phyloP scores from a whole-genome alignment of 192 early-diverging fungal species.

The Umbelopsis isabellina region DNA sequence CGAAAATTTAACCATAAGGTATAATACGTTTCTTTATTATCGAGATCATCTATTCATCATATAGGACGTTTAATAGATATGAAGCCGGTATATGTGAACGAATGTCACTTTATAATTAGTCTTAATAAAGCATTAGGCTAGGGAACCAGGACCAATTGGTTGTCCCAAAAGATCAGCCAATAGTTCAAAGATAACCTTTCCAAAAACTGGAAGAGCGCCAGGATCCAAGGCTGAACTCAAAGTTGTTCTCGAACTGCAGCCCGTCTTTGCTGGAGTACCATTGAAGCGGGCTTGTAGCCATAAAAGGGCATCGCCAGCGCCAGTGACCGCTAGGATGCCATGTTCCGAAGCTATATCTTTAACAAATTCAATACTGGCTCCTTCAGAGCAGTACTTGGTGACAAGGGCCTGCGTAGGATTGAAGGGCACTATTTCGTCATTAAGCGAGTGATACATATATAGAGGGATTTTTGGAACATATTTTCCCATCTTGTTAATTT shows the following conservation, averaged over 20 bases:
- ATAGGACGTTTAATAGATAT: too few species aligned
- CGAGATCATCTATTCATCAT: too few species aligned
- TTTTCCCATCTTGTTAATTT: slow-evolving; percentile 8
- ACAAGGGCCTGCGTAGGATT: not conserved
- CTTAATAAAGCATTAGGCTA: not conserved
- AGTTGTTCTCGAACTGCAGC: slow-evolving; percentile 8
- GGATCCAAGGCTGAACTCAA: slow-evolving; percentile 8
- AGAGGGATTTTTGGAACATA: slow-evolving; percentile 21
- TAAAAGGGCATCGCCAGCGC: slow-evolving; percentile 1
- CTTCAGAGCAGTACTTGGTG: slow-evolving; percentile 16
- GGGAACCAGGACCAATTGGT: slow-evolving; percentile 13
- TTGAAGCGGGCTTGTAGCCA: slow-evolving; percentile 26
- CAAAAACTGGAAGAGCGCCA: slow-evolving; percentile 18
- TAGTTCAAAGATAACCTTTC: slow-evolving; percentile 9
- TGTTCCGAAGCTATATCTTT: slow-evolving; percentile 18
- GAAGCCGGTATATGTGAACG: too few species aligned
- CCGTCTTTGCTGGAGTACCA: not conserved
- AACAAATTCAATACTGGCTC: slow-evolving; percentile 18
- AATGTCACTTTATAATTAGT: too few species aligned
- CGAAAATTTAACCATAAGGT: too few species aligned
- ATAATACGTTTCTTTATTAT: too few species aligned
- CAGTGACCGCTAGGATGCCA: not conserved
- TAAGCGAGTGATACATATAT: slow-evolving; percentile 19
- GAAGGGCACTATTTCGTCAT: slow-evolving; percentile 21
- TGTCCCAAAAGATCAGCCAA: slow-evolving; percentile 12